phyloP scores from a whole-genome alignment of 805 yeast species.

The Kuraishia piskuri region DNA sequence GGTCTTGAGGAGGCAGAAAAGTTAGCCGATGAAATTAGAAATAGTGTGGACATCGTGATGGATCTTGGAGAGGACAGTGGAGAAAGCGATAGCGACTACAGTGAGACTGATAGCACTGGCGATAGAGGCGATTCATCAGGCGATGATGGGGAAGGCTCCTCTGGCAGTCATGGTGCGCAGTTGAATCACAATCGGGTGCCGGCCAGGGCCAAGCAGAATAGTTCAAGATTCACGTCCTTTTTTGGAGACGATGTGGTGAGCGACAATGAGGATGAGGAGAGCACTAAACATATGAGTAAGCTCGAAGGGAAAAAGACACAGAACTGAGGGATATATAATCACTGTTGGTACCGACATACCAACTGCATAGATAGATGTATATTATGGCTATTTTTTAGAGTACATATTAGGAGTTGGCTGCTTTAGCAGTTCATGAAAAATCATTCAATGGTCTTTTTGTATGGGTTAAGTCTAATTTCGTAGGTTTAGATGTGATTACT shows the following conservation, averaged over 20 bases:
- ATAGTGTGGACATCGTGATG: conserved; percentile 13
- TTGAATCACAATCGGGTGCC: neutral
- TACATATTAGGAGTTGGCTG: no score
- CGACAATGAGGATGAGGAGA: neutral
- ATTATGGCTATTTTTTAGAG: no score
- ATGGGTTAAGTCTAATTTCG: no score
- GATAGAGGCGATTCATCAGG: neutral
- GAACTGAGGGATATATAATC: no score
- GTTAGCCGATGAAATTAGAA: conserved; percentile 25
- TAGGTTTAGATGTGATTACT: no score
- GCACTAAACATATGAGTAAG: neutral
- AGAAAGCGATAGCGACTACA: neutral
- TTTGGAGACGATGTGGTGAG: conserved; percentile 1
- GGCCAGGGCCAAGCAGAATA: neutral
- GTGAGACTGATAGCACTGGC: neutral
- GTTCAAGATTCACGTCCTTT: neutral
- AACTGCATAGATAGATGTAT: no score
- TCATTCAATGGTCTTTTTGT: no score
- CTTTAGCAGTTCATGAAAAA: no score
- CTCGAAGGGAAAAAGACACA: neutral
- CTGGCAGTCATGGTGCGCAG: neutral
- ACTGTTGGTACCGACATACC: no score
- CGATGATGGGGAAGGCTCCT: neutral
- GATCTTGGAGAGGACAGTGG: conserved; percentile 4
- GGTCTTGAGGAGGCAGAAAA: conserved; percentile 30